Evolutionary conservation across 2,329 filamentous ascomycete species (phyloP), one percentile per base, ranked within the genome.

Genomic region (Trichoderma endophyticum): DNA sequence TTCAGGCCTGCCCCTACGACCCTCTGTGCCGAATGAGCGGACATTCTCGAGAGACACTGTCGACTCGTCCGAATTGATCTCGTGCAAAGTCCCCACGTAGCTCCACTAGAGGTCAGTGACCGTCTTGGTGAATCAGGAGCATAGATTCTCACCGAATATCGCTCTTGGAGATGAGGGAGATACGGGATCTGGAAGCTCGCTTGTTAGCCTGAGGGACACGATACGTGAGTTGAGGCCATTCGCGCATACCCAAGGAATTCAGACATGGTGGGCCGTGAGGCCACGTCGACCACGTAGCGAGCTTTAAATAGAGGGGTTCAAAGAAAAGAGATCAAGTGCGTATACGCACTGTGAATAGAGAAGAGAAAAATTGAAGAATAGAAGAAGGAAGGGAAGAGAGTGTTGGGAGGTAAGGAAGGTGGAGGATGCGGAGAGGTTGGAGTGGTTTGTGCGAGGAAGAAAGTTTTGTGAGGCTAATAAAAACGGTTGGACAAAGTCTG

Each of bases 41-140:
- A 99, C 96, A 88, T 97, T 95, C 81, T 99, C 95, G 75, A 99
- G 90, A 56, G 96, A 97, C 79, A 99, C 97, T 75, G 96, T 98
- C 61, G 95, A 97, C 77, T 94, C 93, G 82, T 97, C 95, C 74
- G 95, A 97, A 83, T 98, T 98, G 88, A 99, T 99, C 82, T 98
- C 93, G 84, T 98, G 94, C 67, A 99, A 90, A 70, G 93, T 95
- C 77, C 96, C 96, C 80, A 97, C 93, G 85, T 98, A 98, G 84
- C 95, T 98, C 79, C 72, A 73, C 70, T 72, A 71, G 73, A 66
- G 74, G 82, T 84, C 75, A 84, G 82, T 76, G 75, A 75, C 64
- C 74, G 69, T 67, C 28, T 61, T 43, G 61, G 60, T 48, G 67
- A 64, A 26, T 61, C 62, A 30, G 69, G 73, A 72, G 65, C 72